Base-by-base conservation (phyloP, 768 basidiomycete species). In the Exidia glandulosa region DNA sequence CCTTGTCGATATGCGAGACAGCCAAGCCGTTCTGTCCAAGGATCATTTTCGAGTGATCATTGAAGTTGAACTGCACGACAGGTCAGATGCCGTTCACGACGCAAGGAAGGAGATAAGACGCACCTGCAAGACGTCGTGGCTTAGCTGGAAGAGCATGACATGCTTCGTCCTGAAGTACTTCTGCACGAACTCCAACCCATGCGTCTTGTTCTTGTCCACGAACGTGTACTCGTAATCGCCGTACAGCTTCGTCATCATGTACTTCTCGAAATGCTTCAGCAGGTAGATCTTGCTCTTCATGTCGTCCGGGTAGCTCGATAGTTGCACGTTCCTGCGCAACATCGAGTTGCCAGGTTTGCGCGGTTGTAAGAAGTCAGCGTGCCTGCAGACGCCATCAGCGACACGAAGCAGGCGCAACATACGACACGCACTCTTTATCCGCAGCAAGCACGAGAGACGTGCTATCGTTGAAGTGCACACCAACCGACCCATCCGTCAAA, bases 131-230 rank as follows among this genome's bases (percentile, higher is more conserved):
- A 92, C 86, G 66, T 95, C 94, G 67, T 96, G 92, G 72, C 90
- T 94, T 73, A 98, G 73, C 78, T 93, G 88, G 79, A 99, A 99
- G 32, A 97, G 87, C 63, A 97, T 94, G 55, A 94, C 92, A 65
- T 94, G 87, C 74, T 95, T 96, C 91, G 95, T 94, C 64, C 95
- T 79, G 63, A 97, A 79, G 71, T 95, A 97, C 74, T 90, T 91
- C 73, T 92, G 88, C 52, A 97, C 88, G 77, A 94, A 97, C 65
- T 90, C 89, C 92, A 98, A 93, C 25, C 94, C 94, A 66, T 80
- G 84, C 54, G 80, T 81, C 59, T 87, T 74, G 10, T 77, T 76
- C 48, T 72, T 59, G 66, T 94, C 91, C 64, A 84, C 78, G 66
- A 80, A 97, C 12, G 86, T 87, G 69, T 90, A 96, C 7, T 85